Conservation (phyloP, 805 yeast genomes). For the Saccharomycopsis fibuligera region DNA sequence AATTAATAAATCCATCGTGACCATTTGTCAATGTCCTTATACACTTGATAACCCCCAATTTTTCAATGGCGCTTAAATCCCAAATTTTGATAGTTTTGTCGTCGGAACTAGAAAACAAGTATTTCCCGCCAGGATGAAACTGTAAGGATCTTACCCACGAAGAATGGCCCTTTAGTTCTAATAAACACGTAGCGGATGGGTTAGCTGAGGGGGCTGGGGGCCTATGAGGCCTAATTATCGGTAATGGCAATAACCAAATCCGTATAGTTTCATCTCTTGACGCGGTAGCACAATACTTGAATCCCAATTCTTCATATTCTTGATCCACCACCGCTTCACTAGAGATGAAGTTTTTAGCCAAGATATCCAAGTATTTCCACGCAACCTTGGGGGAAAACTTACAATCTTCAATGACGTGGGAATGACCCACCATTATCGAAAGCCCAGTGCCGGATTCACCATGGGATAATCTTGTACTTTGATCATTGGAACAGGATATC, state of each 20-base stretch:
- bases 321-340: constrained; percentile 24
- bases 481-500: constrained; percentile 75
- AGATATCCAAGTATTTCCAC: constrained; percentile 42
- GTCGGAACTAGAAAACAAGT: constrained; percentile 67
- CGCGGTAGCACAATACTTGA: constrained; percentile 68
- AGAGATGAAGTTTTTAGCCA: constrained; percentile 32
- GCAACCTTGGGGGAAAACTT: constrained; percentile 55
- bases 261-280: constrained; percentile 73
- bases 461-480: constrained; percentile 62
- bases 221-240: constrained; percentile 47
- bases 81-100: constrained; percentile 72
- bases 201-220: constrained; percentile 52
- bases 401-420: constrained; percentile 74
- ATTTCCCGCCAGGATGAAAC: constrained; percentile 72
- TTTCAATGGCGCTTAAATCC: constrained; percentile 52
- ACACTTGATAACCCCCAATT: constrained; percentile 32
- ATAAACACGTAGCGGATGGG: constrained; percentile 54
- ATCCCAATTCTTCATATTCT: constrained; percentile 39
- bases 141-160: constrained; percentile 76
- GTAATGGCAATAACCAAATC: constrained; percentile 74
- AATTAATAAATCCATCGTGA: constrained; percentile 74
- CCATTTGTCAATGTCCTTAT: constrained; percentile 45
- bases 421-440: constrained; percentile 66
- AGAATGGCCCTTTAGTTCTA: constrained; percentile 64
- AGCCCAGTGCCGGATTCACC: constrained; percentile 60